Evolutionary conservation across 2,329 filamentous ascomycete genomes (phyloP).

Genomic region (Rhytidhysteron rufulum): DNA sequence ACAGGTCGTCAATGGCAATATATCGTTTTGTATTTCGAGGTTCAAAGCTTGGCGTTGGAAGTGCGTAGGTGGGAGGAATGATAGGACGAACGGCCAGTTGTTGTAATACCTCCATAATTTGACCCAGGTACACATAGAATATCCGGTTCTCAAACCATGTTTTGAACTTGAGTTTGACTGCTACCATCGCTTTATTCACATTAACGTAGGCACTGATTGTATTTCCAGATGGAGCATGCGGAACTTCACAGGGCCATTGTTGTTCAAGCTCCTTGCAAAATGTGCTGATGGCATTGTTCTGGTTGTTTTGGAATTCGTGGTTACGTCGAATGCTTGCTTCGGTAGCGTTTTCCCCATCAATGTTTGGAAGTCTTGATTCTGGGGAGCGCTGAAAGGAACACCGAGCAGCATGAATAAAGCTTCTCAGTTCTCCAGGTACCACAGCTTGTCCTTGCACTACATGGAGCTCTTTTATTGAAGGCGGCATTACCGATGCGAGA

Average conservation of each 20-base stretch:
- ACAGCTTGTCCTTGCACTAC: not conserved
- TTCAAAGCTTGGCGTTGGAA: too few species aligned
- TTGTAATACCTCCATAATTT: slow-evolving; percentile 6
- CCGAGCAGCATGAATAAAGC: not conserved
- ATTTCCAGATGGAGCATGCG: slow-evolving; percentile 3
- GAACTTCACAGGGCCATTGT: slow-evolving; percentile 6
- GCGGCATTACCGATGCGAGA: not conserved
- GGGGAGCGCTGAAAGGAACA: slow-evolving; percentile 7
- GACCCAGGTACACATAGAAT: slow-evolving; percentile 24
- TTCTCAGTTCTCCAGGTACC: not conserved
- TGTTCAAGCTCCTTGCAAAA: too few species aligned
- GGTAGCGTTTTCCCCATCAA: slow-evolving; percentile 9
- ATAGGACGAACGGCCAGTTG: not conserved
- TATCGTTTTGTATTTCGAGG: too few species aligned
- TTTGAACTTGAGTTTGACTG: slow-evolving; percentile 7
- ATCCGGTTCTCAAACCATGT: slow-evolving; percentile 36
- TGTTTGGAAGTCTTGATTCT: slow-evolving; percentile 13
- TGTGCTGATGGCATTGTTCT: not conserved
- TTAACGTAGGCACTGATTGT: slow-evolving; percentile 4
- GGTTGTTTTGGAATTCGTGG: too few species aligned
- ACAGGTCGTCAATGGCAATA: too few species aligned
- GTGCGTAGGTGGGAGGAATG: not conserved
- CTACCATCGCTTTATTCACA: slow-evolving; percentile 7
- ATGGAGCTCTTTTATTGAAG: slow-evolving; percentile 4
- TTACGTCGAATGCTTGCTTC: slow-evolving; percentile 9